Evolutionary conservation across 148 eudicot genomes (phyloP).

Genomic region (Arbutus unedo): DNA sequence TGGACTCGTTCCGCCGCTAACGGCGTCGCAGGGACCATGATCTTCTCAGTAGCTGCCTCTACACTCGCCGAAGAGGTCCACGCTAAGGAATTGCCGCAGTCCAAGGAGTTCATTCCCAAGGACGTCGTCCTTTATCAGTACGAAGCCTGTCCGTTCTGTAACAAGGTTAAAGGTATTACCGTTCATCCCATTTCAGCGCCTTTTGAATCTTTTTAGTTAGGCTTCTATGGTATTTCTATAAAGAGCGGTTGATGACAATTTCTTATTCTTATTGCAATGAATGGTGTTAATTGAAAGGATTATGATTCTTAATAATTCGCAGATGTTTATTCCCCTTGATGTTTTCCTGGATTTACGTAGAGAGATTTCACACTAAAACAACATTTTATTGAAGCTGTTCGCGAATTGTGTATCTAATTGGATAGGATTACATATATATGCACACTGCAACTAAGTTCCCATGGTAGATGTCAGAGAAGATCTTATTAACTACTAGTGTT

Average conservation of each 20-base stretch:
- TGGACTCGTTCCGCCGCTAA: slow-evolving; percentile 15
- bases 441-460: background rate
- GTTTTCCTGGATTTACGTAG: background rate
- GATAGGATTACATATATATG: background rate
- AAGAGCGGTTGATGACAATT: background rate
- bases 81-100: slow-evolving; percentile 46
- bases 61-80: slow-evolving; percentile 38
- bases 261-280: background rate
- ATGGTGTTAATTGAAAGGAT: background rate
- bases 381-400: background rate
- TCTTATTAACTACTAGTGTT: too few species aligned
- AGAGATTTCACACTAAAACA: background rate
- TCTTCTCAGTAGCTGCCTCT: slow-evolving; percentile 51
- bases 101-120: slow-evolving; percentile 33
- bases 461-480: background rate
- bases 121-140: slow-evolving; percentile 93
- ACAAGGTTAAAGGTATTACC: slow-evolving; percentile 78
- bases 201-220: background rate
- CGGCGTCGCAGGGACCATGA: slow-evolving; percentile 32
- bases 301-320: background rate
- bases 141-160: slow-evolving; percentile 97
- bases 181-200: background rate
- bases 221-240: background rate
- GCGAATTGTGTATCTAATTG: background rate
- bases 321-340: background rate